Conservation (phyloP, 768 basidiomycete genomes). For the Auricularia cornea region DNA sequence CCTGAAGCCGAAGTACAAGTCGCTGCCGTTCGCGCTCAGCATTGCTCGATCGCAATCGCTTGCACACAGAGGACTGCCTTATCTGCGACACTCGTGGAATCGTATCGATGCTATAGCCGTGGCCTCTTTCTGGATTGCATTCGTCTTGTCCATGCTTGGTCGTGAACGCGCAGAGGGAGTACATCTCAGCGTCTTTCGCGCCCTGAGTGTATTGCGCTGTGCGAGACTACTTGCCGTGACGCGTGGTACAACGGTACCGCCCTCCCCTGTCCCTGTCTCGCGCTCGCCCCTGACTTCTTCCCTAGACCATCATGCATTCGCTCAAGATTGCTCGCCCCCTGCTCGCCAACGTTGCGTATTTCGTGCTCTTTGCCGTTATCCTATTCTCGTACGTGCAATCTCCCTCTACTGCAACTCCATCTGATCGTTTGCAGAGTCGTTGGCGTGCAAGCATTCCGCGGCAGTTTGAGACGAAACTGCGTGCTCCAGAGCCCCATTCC, state of each 20-base stretch:
- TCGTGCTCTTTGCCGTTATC: slow-evolving; percentile 82
- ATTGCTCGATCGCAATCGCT: slow-evolving; percentile 50
- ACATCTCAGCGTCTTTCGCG: slow-evolving; percentile 84
- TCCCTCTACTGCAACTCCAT: neutral
- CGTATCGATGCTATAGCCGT: slow-evolving; percentile 85
- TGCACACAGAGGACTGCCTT: slow-evolving; percentile 62
- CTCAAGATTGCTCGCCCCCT: slow-evolving; percentile 85
- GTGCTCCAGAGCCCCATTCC: slow-evolving; percentile 38
- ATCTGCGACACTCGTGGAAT: slow-evolving; percentile 88
- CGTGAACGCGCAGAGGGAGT: slow-evolving; percentile 49
- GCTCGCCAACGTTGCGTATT: slow-evolving; percentile 84
- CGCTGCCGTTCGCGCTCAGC: slow-evolving; percentile 54
- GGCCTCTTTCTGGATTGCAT: slow-evolving; percentile 78
- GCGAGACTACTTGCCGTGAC: slow-evolving; percentile 81
- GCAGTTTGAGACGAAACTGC: slow-evolving; percentile 53
- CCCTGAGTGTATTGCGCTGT: slow-evolving; percentile 76
- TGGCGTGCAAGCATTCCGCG: slow-evolving; percentile 90
- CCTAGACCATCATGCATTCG: slow-evolving; percentile 79
- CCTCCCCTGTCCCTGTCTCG: too few relatives aligned
- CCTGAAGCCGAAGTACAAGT: slow-evolving; percentile 1
- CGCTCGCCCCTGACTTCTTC: neutral
- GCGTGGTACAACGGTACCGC: slow-evolving; percentile 81
- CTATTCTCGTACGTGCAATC: slow-evolving; percentile 65
- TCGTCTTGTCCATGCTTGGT: slow-evolving; percentile 59
- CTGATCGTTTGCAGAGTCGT: slow-evolving; percentile 50